Evolutionary conservation across 805 yeast species (phyloP).

Genomic region (Starmera amethionina): DNA sequence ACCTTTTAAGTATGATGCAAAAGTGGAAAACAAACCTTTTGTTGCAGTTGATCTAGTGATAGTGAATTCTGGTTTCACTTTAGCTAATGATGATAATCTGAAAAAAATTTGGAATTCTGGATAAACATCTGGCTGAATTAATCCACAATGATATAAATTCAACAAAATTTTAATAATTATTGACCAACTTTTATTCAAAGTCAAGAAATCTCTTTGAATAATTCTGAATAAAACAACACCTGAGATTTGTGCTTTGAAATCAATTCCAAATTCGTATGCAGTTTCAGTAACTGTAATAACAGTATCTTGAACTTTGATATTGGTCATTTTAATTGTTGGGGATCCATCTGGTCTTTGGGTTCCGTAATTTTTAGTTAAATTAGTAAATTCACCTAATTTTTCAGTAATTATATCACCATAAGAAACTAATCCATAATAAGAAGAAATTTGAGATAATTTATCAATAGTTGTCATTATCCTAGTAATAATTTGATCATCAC

Average conservation of each 20-base stretch:
- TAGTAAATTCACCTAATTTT: constrained; percentile 57
- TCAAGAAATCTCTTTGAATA: constrained; percentile 44
- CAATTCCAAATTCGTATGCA: constrained; percentile 78
- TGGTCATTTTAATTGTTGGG: constrained; percentile 2
- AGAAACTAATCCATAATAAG: constrained; percentile 44
- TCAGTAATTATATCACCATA: constrained; percentile 61
- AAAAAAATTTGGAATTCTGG: constrained; percentile 52
- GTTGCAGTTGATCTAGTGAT: constrained; percentile 54
- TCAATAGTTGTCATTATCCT: constrained; percentile 84
- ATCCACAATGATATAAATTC: constrained; percentile 60
- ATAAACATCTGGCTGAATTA: constrained; percentile 58
- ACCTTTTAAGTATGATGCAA: constrained; percentile 87
- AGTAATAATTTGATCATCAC: constrained; percentile 83
- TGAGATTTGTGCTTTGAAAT: constrained; percentile 86
- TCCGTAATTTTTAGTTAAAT: constrained; percentile 34
- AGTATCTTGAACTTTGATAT: constrained; percentile 18
- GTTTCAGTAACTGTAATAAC: constrained; percentile 64
- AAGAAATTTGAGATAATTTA: constrained; percentile 71
- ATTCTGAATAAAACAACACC: constrained; percentile 79
- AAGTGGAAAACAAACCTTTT: constrained; percentile 80
- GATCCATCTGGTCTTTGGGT: constrained; percentile 2
- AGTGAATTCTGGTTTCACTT: constrained; percentile 56
- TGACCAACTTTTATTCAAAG: constrained; percentile 42
- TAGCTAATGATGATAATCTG: constrained; percentile 43
- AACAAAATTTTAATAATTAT: constrained; percentile 49